A percentile compares a stretch with the other conserved stretches of the same genome.
These are phyloP conservation scores for Aspergillus sp. DNA, from an alignment of 2,329 filamentous ascomycete genomes.

Conservation along the genomic window DNA sequence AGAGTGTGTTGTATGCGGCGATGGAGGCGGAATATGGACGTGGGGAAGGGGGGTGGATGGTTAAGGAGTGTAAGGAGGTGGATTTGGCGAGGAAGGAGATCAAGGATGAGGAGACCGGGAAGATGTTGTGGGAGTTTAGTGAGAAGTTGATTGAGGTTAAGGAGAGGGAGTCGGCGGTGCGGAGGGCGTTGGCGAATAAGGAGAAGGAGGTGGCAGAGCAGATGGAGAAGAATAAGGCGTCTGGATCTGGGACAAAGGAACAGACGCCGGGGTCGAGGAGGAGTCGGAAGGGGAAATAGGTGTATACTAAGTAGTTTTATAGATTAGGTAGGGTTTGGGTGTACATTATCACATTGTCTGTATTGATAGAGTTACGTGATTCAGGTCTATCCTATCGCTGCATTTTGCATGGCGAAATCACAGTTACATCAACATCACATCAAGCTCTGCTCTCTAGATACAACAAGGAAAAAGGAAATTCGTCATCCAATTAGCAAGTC, in stretches of 20 bases:
- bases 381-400: background rate
- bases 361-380: too few relatives aligned
- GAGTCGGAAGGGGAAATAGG: conserved; percentile 37
- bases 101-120: conserved; percentile 74
- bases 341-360: too few relatives aligned
- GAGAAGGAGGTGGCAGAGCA: conserved; percentile 35
- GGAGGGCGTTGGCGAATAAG: conserved; percentile 61
- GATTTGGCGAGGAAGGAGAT: conserved; percentile 73
- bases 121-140: conserved; percentile 86
- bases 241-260: conserved; percentile 25
- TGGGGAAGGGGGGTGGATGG: conserved; percentile 66
- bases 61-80: conserved; percentile 87
- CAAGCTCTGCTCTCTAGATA: background rate
- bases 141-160: conserved; percentile 78
- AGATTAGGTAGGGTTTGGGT: too few relatives aligned
- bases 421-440: too few relatives aligned
- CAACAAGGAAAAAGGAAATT: conserved; percentile 34
- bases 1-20: conserved; percentile 80
- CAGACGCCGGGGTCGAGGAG: conserved; percentile 42
- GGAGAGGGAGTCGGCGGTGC: conserved; percentile 75
- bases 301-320: background rate
- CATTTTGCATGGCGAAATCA: background rate
- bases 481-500: conserved; percentile 35
- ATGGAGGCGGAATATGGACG: conserved; percentile 76
- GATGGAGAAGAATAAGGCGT: conserved; percentile 19